Evolutionary conservation across 2,329 filamentous ascomycete species (phyloP).

Genomic region (Fusarium equiseti): DNA sequence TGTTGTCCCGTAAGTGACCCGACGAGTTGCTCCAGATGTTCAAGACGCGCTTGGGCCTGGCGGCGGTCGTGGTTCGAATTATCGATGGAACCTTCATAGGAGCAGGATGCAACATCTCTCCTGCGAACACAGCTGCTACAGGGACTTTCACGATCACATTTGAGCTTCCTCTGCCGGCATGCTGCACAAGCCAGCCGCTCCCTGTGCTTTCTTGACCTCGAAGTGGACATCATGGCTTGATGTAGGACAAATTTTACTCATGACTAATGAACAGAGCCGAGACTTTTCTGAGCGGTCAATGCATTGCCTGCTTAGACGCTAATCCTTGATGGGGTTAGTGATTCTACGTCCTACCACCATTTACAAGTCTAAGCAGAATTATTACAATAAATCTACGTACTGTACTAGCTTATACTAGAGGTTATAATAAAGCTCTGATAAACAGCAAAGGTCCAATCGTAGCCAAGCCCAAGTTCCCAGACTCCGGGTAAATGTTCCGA

Average conservation of each 20-base stretch:
- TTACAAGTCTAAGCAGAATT: background rate
- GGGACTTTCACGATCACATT: background rate
- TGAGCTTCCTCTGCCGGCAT: background rate
- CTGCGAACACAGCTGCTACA: constrained; percentile 4
- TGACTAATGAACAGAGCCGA: background rate
- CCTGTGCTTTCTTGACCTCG: background rate
- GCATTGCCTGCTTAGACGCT: background rate
- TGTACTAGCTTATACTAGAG: background rate
- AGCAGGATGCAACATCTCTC: background rate
- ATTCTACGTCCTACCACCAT: background rate
- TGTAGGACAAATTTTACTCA: background rate
- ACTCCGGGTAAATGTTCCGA: background rate
- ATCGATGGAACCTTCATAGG: background rate
- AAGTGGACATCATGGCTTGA: background rate
- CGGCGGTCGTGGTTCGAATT: background rate
- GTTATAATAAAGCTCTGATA: background rate
- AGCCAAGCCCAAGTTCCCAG: background rate
- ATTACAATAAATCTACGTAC: background rate
- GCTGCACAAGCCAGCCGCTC: background rate
- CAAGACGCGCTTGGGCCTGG: background rate
- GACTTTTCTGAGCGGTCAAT: background rate
- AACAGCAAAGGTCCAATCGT: background rate
- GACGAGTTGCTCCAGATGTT: background rate
- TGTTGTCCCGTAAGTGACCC: background rate
- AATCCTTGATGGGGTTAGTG: background rate